These are phyloP conservation scores for Physcomitrellopsis africana DNA, from an alignment of 225 moss, liverwort and hornwort genomes.

Conservation along the genomic window DNA sequence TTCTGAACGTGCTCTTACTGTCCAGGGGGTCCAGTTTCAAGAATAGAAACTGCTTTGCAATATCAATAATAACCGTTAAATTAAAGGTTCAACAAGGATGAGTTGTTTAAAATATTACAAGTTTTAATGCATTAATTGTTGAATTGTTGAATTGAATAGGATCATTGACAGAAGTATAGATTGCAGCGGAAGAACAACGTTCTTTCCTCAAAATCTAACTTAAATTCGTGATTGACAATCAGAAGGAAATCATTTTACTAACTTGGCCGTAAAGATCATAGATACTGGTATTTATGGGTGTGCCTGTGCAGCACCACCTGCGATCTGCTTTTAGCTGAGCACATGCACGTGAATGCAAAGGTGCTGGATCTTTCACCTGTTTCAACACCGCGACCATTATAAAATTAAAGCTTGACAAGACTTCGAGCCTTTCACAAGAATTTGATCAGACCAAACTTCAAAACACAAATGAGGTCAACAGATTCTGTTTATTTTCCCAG, in stretches of 20 bases:
- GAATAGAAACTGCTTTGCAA: conserved; percentile 82
- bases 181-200: background rate
- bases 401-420: conserved; percentile 17
- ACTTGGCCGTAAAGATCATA: conserved; percentile 99
- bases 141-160: background rate
- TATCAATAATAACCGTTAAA: background rate
- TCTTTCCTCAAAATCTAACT: background rate
- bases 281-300: conserved; percentile 96
- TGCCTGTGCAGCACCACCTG: conserved; percentile 99
- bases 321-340: conserved; percentile 95
- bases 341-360: conserved; percentile 97
- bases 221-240: background rate
- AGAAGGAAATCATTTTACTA: conserved; percentile 24
- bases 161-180: background rate
- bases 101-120: conserved; percentile 7
- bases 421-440: conserved; percentile 10
- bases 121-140: background rate
- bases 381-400: conserved; percentile 24
- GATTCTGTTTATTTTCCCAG: background rate
- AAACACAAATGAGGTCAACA: too few species aligned
- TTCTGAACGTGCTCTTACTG: conserved; percentile 83
- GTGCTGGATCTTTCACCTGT: conserved; percentile 99
- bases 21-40: conserved; percentile 91
- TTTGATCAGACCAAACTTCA: background rate
- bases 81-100: conserved; percentile 21